Base-by-base conservation (phyloP, 2,329 filamentous ascomycete species). In the Exserohilum turcica region DNA sequence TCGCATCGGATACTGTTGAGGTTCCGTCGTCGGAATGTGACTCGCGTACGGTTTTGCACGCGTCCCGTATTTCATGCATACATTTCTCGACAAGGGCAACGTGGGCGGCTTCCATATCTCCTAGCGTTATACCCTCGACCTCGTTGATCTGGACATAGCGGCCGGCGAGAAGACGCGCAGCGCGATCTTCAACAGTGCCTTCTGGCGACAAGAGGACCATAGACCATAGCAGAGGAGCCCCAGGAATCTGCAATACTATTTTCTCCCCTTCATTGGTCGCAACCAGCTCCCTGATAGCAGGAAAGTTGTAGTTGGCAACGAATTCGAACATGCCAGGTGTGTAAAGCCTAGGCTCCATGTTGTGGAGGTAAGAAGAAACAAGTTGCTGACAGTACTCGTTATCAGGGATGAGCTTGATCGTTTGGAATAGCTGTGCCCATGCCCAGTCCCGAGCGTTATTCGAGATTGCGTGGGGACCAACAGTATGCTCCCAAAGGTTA, bases 191-290 rank as follows among this genome's bases (percentile, higher is more conserved):
- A 42, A 95, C 86, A 0, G 80, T 83, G 32, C 82, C 78, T 32
- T 83, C 78, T 5, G 86, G 84, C 1, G 89, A 86, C 13, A 84
- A 86, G 47, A 96, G 77, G 29, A 93, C 85, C 63, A 96, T 84
- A 19, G 86, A 84, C 92, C 92, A 96, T n/a, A 96, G 78, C 52
- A 92, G 83, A 62, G 94, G 89, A 57, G 79, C 78, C 6, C 80
- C 79, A 3, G 79, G 82, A 56, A 78, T 82, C 60, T 82, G 77
- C 24, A 84, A 68, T 9, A 79, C 75, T 13, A 45, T 55, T 8
- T 59, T 59, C 3, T 66, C 61, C 35, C 60, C 61, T 15, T 63
- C 52, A 6, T 61, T 53, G 1, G 63, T 63, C 10, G 46, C 36
- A 5, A 68, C 35, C 7, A 44, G 48, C 21, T 57, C 50, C 19